phyloP scores from a whole-genome alignment of 805 yeast species.

The Ogataea kodamae region DNA sequence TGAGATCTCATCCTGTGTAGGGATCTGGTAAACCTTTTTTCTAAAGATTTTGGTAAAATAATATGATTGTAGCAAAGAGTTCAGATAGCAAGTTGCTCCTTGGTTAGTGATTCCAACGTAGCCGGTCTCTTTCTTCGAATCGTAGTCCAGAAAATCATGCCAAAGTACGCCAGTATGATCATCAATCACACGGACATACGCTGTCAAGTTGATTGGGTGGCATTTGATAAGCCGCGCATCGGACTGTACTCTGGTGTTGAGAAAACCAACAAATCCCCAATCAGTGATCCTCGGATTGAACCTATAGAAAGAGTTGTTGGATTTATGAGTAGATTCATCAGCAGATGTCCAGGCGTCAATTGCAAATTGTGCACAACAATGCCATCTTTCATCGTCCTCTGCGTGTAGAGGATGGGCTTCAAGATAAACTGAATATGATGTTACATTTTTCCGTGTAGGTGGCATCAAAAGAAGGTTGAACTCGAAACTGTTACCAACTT shows the following conservation, averaged over 20 bases:
- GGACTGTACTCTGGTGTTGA: constrained; percentile 48
- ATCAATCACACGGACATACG: constrained; percentile 68
- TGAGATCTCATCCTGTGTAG: constrained; percentile 56
- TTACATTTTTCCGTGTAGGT: constrained; percentile 55
- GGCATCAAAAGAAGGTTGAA: constrained; percentile 79
- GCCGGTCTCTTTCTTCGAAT: constrained; percentile 85
- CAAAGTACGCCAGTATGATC: constrained; percentile 94
- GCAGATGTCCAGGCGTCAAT: constrained; percentile 80
- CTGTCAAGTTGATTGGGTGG: constrained; percentile 66
- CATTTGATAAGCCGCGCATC: constrained; percentile 37
- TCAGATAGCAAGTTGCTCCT: constrained; percentile 97
- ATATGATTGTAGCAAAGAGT: constrained; percentile 87
- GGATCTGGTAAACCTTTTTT: constrained; percentile 83
- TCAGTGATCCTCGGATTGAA: constrained; percentile 75
- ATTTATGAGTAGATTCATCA: constrained; percentile 56
- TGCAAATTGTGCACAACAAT: constrained; percentile 88
- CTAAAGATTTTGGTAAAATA: constrained; percentile 81
- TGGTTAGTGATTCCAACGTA: constrained; percentile 91
- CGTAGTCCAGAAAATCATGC: constrained; percentile 81
- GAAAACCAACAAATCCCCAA: constrained; percentile 91
- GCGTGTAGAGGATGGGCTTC: constrained; percentile 59
- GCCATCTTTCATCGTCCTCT: constrained; percentile 52
- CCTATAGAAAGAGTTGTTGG: constrained; percentile 71
- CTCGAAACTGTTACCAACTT: constrained; percentile 53
- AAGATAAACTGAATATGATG: constrained; percentile 67